phyloP scores from a whole-genome alignment of 2,329 filamentous ascomycete genomes.

The Beauveria australis region DNA sequence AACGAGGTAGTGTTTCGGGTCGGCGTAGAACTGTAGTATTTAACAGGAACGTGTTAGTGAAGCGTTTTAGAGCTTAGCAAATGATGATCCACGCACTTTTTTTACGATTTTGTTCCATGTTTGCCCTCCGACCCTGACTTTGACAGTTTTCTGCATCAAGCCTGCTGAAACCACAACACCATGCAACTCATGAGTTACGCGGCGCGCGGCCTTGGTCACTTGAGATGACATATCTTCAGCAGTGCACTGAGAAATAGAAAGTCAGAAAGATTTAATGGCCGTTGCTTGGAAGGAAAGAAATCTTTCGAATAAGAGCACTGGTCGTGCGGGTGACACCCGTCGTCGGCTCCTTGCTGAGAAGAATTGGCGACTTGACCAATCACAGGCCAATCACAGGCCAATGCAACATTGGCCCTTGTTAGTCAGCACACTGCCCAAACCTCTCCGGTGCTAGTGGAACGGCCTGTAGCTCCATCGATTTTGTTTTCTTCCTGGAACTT shows the following conservation, averaged over 20 bases:
- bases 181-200: conserved; percentile 43
- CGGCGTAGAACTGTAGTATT: conserved; percentile 44
- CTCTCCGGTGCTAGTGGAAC: not conserved
- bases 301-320: not conserved
- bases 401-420: not conserved
- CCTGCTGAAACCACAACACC: conserved; percentile 73
- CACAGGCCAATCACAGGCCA: not conserved
- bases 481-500: not conserved
- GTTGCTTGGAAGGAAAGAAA: not conserved
- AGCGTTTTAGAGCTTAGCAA: not conserved
- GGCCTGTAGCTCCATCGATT: not conserved
- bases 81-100: conserved; percentile 46
- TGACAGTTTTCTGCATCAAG: conserved; percentile 70
- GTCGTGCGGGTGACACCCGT: not conserved
- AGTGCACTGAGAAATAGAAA: too few species aligned
- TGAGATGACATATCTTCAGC: conserved; percentile 29
- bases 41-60: not conserved
- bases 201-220: conserved; percentile 33
- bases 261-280: not conserved
- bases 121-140: conserved; percentile 63
- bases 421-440: not conserved
- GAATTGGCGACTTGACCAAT: not conserved
- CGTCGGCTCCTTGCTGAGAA: not conserved
- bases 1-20: conserved; percentile 58
- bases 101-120: conserved; percentile 65